These are phyloP conservation scores for Fusarium buharicum DNA, from an alignment of 2,329 filamentous ascomycete genomes.

Conservation along the genomic window DNA sequence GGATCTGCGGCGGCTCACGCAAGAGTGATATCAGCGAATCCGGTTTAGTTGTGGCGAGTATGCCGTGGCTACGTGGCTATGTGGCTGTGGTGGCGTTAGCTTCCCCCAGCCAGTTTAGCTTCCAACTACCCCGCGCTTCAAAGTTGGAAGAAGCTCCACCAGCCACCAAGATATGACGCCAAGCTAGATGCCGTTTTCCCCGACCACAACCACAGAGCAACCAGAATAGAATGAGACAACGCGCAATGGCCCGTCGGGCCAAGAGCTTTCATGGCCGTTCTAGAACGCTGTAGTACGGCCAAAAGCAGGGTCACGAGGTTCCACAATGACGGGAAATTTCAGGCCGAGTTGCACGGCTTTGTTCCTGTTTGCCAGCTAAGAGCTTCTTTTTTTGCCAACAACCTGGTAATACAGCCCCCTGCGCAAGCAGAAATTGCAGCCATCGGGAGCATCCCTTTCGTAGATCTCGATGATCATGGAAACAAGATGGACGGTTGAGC, in stretches of 20 bases:
- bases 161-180: constrained; percentile 33
- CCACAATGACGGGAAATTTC: constrained; percentile 34
- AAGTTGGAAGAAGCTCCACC: constrained; percentile 29
- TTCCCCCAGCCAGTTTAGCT: constrained; percentile 9
- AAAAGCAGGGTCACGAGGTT: constrained; percentile 33
- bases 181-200: constrained; percentile 25
- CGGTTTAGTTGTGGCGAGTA: constrained; percentile 27
- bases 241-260: constrained; percentile 7
- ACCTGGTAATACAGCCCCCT: constrained; percentile 20
- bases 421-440: constrained; percentile 2
- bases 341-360: constrained; percentile 1
- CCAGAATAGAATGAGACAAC: too few relatives aligned
- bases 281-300: constrained; percentile 27
- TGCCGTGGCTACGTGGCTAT: constrained; percentile 24
- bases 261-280: constrained; percentile 20
- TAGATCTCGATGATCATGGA: constrained; percentile 37
- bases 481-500: constrained; percentile 25
- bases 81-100: constrained; percentile 42
- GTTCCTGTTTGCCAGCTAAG: constrained; percentile 16
- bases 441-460: constrained; percentile 2
- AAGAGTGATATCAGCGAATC: constrained; percentile 20
- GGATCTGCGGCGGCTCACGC: constrained; percentile 14
- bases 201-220: constrained; percentile 3
- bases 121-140: constrained; percentile 27
- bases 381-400: not conserved